These are phyloP conservation scores for Neofusicoccum kwambonambiense DNA, from an alignment of 2,329 filamentous ascomycete species.

Conservation along the genomic window DNA sequence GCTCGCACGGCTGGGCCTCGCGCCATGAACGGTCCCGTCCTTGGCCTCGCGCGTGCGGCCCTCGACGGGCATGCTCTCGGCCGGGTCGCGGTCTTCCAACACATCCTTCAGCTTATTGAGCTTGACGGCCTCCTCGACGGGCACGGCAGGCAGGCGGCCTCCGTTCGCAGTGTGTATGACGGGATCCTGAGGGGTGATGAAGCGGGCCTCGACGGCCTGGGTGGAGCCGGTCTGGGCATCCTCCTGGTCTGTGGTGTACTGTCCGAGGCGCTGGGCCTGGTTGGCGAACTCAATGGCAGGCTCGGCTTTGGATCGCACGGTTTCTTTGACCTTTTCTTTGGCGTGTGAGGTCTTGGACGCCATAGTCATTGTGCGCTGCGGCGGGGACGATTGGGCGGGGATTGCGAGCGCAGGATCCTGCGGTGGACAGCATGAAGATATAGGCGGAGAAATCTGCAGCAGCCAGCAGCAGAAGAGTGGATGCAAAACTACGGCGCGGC, in stretches of 20 bases:
- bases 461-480: not conserved
- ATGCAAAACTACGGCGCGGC: not conserved
- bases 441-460: not conserved
- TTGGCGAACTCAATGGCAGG: constrained; percentile 57
- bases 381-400: not conserved
- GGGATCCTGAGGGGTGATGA: constrained; percentile 67
- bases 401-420: not conserved
- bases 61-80: constrained; percentile 28
- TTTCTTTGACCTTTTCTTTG: constrained; percentile 21
- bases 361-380: not conserved
- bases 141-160: constrained; percentile 65
- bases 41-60: constrained; percentile 39
- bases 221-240: constrained; percentile 46
- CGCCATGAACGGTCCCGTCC: constrained; percentile 44
- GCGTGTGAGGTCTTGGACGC: not conserved
- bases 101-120: constrained; percentile 64
- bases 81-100: constrained; percentile 40
- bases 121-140: constrained; percentile 67
- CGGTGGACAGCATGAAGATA: not conserved
- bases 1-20: constrained; percentile 25
- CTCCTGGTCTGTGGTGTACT: constrained; percentile 42
- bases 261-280: constrained; percentile 54
- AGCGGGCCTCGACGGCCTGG: constrained; percentile 60
- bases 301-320: constrained; percentile 30
- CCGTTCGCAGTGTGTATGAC: constrained; percentile 69